Base-by-base conservation (phyloP, 2,329 filamentous ascomycete genomes). In the Calonectria crousiana region DNA sequence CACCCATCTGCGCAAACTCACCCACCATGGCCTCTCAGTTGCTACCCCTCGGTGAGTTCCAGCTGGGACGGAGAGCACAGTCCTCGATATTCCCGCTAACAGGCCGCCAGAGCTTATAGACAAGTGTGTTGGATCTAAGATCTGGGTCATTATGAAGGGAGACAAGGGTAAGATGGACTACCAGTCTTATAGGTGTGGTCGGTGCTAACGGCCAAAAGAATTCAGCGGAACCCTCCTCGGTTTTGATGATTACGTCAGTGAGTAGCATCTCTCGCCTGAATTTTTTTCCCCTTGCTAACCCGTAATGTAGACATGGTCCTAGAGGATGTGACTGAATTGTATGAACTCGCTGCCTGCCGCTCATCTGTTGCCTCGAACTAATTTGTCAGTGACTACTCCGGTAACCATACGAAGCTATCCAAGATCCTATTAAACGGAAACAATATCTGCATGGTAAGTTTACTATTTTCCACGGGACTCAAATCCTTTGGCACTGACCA, bases 201-300 rank as follows among this genome's bases (percentile, higher is more conserved):
- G 38, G 28, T 38, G 64, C 77, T 81, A 69, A 78, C 67, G 76
- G 62, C 36, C 53, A 38, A 56, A 83, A 98, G 97, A 99, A 86
- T 99, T 99, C 87, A 95, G 94, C 79, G 97, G 97, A 69, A 98
- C 95, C 10, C 90, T 99, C 32, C 91, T 98, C 70, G 97, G 97
- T 3, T 99, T 99, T 82, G 97, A 99, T 84, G 97, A 99, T 90
- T 99, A 98, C 88, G 97, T 99, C 90, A 99, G 96, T 98, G 90
- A 89, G 96, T 98, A 68, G 11, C 41, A 20, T 28, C n/a, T n/a
- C 26, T 20, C 2, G 6, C 14, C 14, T 2, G 9, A 2, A 23
- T 13, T 51, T 6, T 11, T 26, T n/a, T 3, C 4, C n/a, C 3
- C 4, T 3, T 49, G 28, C 38, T 49, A 44, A 44, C 30, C 8